phyloP scores from a whole-genome alignment of 2,329 filamentous ascomycete species.

The Penicillium thymicola region DNA sequence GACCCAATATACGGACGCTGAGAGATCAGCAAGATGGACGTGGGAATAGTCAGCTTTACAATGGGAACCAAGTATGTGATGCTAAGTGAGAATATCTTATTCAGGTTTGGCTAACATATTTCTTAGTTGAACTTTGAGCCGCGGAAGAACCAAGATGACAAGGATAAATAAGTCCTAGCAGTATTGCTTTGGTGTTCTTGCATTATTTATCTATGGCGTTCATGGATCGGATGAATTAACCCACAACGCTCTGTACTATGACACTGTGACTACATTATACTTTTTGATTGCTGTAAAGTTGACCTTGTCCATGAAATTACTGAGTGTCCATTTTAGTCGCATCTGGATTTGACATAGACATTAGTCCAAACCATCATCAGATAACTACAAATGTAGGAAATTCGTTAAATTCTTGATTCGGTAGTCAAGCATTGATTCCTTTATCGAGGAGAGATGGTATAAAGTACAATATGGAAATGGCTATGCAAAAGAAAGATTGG shows the following conservation, averaged over 20 bases:
- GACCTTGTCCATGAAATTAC: background rate
- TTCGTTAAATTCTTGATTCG: conserved; percentile 2
- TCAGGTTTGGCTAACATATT: background rate
- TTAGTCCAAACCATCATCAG: background rate
- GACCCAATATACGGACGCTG: conserved; percentile 51
- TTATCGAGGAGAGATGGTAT: conserved; percentile 25
- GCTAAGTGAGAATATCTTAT: background rate
- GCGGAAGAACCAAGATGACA: conserved; percentile 58
- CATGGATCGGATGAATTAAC: background rate
- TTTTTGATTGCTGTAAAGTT: background rate
- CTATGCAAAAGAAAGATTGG: conserved; percentile 17
- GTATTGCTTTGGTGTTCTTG: background rate
- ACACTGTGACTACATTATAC: background rate
- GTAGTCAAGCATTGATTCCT: conserved; percentile 10
- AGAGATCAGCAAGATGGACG: conserved; percentile 54
- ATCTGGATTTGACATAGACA: background rate
- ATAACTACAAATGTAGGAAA: background rate
- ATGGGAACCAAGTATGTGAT: conserved; percentile 75
- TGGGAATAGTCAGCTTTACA: conserved; percentile 73
- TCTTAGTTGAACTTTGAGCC: conserved; percentile 66
- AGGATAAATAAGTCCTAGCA: conserved; percentile 27
- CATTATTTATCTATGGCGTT: conserved; percentile 6
- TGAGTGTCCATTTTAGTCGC: background rate
- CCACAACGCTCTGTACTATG: background rate
- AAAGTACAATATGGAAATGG: conserved; percentile 23